phyloP scores from a whole-genome alignment of 345 rosid genomes.

The Lepidium sativum region DNA sequence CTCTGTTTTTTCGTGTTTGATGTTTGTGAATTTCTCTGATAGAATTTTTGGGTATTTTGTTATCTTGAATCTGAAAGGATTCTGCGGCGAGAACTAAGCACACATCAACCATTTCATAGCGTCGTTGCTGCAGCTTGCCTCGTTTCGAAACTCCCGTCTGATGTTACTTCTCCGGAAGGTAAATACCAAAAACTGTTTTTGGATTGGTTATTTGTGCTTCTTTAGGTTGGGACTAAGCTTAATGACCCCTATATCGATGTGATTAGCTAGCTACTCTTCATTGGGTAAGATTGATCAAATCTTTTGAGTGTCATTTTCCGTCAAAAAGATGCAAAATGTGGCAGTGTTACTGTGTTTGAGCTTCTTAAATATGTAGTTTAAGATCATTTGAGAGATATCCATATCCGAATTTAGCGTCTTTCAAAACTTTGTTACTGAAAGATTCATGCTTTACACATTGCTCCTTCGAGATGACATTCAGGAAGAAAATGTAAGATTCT shows the following conservation, averaged over 20 bases:
- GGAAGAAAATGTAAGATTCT: neutral
- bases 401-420: neutral
- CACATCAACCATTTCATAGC: slow-evolving; percentile 53
- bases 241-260: neutral
- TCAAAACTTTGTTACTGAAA: neutral
- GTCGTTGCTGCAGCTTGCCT: slow-evolving; percentile 61
- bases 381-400: neutral
- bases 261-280: neutral
- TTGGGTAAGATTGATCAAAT: neutral
- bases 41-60: neutral
- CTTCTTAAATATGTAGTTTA: neutral
- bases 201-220: neutral
- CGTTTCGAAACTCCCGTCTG: slow-evolving; percentile 61
- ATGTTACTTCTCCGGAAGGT: slow-evolving; percentile 45
- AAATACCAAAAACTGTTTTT: neutral
- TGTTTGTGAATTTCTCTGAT: neutral
- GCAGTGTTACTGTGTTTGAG: neutral
- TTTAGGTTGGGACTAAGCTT: neutral
- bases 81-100: slow-evolving; percentile 55
- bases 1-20: neutral
- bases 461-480: too few relatives aligned
- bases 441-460: neutral
- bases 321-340: neutral
- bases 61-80: slow-evolving; percentile 31
- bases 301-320: neutral